Base-by-base conservation (phyloP, 192 early-diverging fungal species). In the Dispira simplex region DNA sequence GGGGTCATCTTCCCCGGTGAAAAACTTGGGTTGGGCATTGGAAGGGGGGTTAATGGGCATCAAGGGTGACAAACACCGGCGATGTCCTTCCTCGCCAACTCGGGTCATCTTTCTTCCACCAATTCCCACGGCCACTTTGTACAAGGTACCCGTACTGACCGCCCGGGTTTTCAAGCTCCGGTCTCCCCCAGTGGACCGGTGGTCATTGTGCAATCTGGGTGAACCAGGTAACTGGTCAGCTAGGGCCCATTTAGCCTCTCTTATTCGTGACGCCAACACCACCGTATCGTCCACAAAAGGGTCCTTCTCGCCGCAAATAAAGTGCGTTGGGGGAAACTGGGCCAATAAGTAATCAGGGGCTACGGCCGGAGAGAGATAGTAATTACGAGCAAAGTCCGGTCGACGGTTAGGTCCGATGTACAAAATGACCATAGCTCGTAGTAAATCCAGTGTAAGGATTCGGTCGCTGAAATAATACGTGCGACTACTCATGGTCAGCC, bases 231-330 rank as follows among this genome's bases (percentile, higher is more conserved):
- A 44, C 32, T 18, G 25, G 39, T 27, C 32, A 44, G 43, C 58
- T 27, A 60, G 39, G 43, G 71, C 75, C 25, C 77, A 70, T 70
- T 95, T 96, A 53, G 92, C 91, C 26, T 83, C 79, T 44, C 92
- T 83, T 20, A 98, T 73, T 13, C 90, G 84, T 11, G 83, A 89
- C 10, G 90, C 90, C 73, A 96, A 87, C 18, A 98, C 72, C 21
- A 96, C 85, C 3, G 94, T 93, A 72, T 98, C 95, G 73, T 98
- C 95, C 6, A 98, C 90, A 46, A 98, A 81, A 3, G 95, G 95
- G 69, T 98, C 95, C 67, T 94, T 95, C 66, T 96, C 93, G 46
- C 95, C 95, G 64, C 87, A 88, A 56, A 98, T 79, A 55, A 96
- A 82, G 69, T 90, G 93, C 0, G 87, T 88, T 25, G 88, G 87